These are phyloP conservation scores for Fusarium sp. DNA, from an alignment of 2,329 filamentous ascomycete genomes.

Conservation along the genomic window DNA sequence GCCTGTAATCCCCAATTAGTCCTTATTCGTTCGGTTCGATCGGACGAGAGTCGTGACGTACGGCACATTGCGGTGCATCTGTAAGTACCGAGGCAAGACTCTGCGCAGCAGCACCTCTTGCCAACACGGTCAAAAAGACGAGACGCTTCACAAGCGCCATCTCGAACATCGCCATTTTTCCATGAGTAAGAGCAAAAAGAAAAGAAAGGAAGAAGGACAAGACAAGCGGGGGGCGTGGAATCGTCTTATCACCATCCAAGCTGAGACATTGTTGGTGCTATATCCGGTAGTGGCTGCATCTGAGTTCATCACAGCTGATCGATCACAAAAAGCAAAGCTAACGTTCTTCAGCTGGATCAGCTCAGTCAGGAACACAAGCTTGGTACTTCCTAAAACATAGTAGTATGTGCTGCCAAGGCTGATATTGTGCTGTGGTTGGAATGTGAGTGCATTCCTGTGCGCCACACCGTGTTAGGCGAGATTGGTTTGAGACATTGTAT, in stretches of 20 bases:
- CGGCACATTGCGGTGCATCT: neutral
- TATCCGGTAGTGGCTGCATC: neutral
- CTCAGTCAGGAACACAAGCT: neutral
- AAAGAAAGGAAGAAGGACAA: neutral
- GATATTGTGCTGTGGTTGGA: neutral
- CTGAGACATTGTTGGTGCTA: constrained; percentile 2
- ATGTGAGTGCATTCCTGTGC: neutral
- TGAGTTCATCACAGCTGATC: neutral
- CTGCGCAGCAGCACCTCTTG: neutral
- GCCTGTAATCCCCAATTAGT: too few species aligned
- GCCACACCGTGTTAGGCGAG: neutral
- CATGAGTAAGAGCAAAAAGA: too few species aligned
- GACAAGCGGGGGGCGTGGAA: neutral
- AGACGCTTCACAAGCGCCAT: neutral
- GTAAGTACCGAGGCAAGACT: neutral
- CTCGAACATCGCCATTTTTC: neutral
- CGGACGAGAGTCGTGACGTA: too few species aligned
- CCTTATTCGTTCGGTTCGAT: too few species aligned
- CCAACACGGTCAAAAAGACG: neutral
- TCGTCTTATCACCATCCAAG: neutral
- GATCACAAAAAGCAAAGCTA: neutral
- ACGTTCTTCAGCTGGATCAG: neutral
- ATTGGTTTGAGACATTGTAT: neutral
- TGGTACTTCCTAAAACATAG: neutral
- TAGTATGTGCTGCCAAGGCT: neutral